Conservation (phyloP, 179 eudicot genomes). For the Silene noctiflora region DNA sequence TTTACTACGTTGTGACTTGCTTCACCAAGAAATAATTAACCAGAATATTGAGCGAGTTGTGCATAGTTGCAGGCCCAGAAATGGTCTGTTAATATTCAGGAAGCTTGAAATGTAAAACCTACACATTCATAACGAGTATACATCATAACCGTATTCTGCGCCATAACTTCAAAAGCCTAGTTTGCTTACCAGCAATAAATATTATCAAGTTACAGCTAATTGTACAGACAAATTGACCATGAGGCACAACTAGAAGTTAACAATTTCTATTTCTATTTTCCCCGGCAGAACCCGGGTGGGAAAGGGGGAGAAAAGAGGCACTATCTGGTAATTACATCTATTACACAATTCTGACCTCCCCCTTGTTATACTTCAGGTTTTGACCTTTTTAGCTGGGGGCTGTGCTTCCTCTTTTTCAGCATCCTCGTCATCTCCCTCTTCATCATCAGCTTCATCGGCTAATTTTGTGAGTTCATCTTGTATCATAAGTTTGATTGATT, state of each 20-base stretch:
- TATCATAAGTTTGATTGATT: slow-evolving; percentile 66
- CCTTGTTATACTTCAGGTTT: slow-evolving; percentile 27
- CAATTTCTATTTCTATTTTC: slow-evolving; percentile 19
- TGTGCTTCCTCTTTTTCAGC: slow-evolving; percentile 35
- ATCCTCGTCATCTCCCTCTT: not conserved
- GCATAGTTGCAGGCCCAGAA: not conserved
- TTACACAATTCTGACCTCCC: slow-evolving; percentile 17
- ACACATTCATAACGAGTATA: slow-evolving; percentile 27
- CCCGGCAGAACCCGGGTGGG: not conserved
- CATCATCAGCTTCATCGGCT: slow-evolving; percentile 49
- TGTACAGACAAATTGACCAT: slow-evolving; percentile 27
- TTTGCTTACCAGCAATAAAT: slow-evolving; percentile 23
- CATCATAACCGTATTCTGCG: slow-evolving; percentile 14
- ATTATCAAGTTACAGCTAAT: slow-evolving; percentile 35
- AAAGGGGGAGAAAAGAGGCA: slow-evolving; percentile 10
- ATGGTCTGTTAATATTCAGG: not conserved
- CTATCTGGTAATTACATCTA: slow-evolving; percentile 10
- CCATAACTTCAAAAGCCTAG: not conserved
- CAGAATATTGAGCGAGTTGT: too few species aligned
- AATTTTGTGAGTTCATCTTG: slow-evolving; percentile 79
- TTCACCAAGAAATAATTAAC: too few species aligned
- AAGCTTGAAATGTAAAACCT: slow-evolving; percentile 7
- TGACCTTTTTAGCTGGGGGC: slow-evolving; percentile 38
- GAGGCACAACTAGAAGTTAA: slow-evolving; percentile 12
- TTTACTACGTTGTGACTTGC: not conserved